Evolutionary conservation across 1,284 basidiomycete genomes (phyloP).

Genomic region (Sphagnurus paluster): DNA sequence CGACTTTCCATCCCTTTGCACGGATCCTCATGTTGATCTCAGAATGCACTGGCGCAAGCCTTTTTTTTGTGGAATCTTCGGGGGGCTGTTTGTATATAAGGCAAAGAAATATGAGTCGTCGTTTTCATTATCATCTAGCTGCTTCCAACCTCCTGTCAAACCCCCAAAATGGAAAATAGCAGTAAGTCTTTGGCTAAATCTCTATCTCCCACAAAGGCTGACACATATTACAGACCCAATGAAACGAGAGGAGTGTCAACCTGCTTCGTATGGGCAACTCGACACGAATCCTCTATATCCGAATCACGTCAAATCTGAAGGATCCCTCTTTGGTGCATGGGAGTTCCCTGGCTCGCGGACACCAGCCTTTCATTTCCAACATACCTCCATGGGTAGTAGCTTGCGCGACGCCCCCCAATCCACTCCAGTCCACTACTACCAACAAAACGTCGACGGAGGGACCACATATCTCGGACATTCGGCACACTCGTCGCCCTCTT

Average conservation of each 20-base stretch:
- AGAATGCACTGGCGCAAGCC: conserved; percentile 4
- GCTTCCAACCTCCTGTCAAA: background rate
- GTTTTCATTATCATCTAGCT: conserved; percentile 3
- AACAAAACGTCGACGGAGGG: background rate
- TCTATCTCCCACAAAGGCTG: background rate
- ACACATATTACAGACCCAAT: conserved; percentile 7
- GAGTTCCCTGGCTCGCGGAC: conserved; percentile 5
- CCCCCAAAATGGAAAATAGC: conserved; percentile 10
- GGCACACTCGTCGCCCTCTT: background rate
- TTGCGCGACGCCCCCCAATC: background rate
- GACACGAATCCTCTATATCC: conserved; percentile 9
- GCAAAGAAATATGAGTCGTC: conserved; percentile 12
- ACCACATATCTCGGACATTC: background rate
- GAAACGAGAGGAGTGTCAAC: conserved; percentile 19
- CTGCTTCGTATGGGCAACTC: conserved; percentile 1
- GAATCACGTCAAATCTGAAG: background rate
- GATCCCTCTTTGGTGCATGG: conserved; percentile 7
- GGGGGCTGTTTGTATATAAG: conserved; percentile 16
- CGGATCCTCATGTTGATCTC: conserved; percentile 23
- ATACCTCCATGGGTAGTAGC: background rate
- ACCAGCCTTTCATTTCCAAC: background rate
- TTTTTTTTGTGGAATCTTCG: conserved; percentile 14
- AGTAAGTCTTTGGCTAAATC: conserved; percentile 8
- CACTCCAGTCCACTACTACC: background rate
- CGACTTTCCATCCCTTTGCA: conserved; percentile 16